These are phyloP conservation scores for Trichoderma guizhouense DNA, from an alignment of 2,329 filamentous ascomycete genomes.

Conservation along the genomic window DNA sequence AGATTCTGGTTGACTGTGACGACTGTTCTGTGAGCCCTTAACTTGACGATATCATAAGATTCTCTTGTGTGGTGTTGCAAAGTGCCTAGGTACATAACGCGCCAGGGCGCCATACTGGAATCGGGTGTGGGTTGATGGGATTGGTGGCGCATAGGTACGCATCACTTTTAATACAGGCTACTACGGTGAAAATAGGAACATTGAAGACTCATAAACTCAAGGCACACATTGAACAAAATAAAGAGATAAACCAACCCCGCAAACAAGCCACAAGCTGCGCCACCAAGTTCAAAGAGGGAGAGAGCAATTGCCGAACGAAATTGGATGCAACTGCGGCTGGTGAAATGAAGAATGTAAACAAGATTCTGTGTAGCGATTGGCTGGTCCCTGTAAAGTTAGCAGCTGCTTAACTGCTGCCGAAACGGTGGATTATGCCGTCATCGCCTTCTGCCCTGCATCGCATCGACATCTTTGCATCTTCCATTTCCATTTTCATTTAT, in stretches of 20 bases:
- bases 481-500: not conserved
- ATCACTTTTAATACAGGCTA: too few relatives aligned
- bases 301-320: not conserved
- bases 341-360: not conserved
- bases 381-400: not conserved
- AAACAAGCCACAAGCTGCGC: not conserved
- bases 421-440: not conserved
- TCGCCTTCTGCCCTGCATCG: not conserved
- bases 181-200: too few relatives aligned
- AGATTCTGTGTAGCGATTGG: not conserved
- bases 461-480: not conserved
- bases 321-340: not conserved
- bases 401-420: not conserved
- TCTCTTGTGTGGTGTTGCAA: too few relatives aligned
- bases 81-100: too few relatives aligned
- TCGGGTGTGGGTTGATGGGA: too few relatives aligned
- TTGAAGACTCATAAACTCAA: not conserved
- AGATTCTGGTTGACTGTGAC: too few relatives aligned
- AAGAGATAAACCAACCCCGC: accelerated
- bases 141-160: too few relatives aligned
- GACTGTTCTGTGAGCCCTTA: too few relatives aligned
- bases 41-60: too few relatives aligned
- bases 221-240: not conserved
- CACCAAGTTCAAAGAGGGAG: not conserved
- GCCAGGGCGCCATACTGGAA: too few relatives aligned